Percentiles rank a stretch among this genome's conserved stretches.
Conservation (phyloP, 1,284 basidiomycete genomes). For the Clitocybe nebularis region DNA sequence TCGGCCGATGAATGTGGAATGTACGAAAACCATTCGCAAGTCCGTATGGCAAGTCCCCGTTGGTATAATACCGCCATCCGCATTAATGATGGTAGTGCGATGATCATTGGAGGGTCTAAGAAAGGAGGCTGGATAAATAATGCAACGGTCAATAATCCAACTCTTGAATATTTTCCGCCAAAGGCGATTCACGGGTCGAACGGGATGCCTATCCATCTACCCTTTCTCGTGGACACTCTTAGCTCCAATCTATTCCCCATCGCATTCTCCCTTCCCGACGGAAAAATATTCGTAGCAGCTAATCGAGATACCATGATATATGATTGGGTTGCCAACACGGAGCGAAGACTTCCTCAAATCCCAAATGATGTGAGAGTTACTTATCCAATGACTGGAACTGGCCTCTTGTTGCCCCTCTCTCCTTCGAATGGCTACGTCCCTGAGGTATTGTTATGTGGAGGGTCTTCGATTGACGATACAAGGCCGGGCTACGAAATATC, state of each 20-base stretch:
- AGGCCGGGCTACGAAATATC: slow-evolving; percentile 59
- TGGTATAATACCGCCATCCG: slow-evolving; percentile 76
- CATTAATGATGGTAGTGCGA: slow-evolving; percentile 71
- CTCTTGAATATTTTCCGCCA: slow-evolving; percentile 77
- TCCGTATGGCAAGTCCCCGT: slow-evolving; percentile 69
- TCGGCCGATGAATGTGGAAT: slow-evolving; percentile 51
- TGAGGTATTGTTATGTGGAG: slow-evolving; percentile 76
- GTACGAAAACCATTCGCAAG: slow-evolving; percentile 58
- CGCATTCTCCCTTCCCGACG: slow-evolving; percentile 70
- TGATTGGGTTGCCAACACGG: slow-evolving; percentile 64
- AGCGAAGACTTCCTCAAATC: slow-evolving; percentile 61
- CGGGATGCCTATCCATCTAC: slow-evolving; percentile 57
- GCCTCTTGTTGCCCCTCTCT: slow-evolving; percentile 65
- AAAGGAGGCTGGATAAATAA: slow-evolving; percentile 83
- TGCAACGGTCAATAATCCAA: slow-evolving; percentile 74
- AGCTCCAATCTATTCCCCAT: slow-evolving; percentile 83
- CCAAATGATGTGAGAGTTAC: slow-evolving; percentile 81
- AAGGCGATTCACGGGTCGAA: slow-evolving; percentile 64
- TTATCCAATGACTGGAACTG: slow-evolving; percentile 78
- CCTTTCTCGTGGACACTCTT: slow-evolving; percentile 69
- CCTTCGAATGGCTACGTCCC: slow-evolving; percentile 61
- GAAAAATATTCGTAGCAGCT: slow-evolving; percentile 73
- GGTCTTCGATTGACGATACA: slow-evolving; percentile 65
- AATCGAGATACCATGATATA: slow-evolving; percentile 81
- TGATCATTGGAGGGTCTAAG: slow-evolving; percentile 78